A percentile compares a stretch with the other conserved stretches of the same genome.
Evolutionary conservation across 768 basidiomycete species (phyloP).

Genomic region (Auricularia auricula-judae): DNA sequence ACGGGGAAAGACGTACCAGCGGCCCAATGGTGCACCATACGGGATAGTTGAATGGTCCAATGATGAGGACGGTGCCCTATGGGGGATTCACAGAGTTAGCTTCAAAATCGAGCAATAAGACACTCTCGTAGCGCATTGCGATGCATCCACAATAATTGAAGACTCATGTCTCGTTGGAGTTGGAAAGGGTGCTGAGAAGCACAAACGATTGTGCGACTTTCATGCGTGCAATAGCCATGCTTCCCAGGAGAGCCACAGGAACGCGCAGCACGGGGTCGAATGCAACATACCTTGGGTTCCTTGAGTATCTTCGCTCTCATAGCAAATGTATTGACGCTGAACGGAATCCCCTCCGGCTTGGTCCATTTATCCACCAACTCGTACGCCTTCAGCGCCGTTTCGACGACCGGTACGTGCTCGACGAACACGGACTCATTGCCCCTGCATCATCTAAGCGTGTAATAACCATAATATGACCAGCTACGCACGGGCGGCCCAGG

Average conservation of each 20-base stretch:
- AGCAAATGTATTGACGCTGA: constrained; percentile 42
- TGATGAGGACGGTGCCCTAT: constrained; percentile 51
- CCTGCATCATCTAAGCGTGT: not conserved
- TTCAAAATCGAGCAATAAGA: not conserved
- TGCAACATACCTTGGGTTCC: constrained; percentile 45
- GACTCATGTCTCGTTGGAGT: no score
- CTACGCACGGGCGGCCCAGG: constrained; percentile 44
- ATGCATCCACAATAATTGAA: no score
- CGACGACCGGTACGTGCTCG: constrained; percentile 45
- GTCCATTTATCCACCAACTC: constrained; percentile 66
- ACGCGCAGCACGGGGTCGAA: not conserved
- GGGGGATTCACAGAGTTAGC: no score
- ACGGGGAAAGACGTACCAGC: constrained; percentile 40
- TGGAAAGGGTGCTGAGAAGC: not conserved
- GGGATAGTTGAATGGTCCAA: constrained; percentile 72
- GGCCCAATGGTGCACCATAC: constrained; percentile 47
- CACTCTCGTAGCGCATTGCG: not conserved
- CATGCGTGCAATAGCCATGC: not conserved
- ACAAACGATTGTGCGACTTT: not conserved
- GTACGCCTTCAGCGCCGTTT: constrained; percentile 41
- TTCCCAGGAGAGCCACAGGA: no score
- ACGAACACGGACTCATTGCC: constrained; percentile 44
- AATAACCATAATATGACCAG: not conserved
- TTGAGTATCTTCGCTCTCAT: constrained; percentile 59
- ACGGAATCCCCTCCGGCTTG: constrained; percentile 46